Base-by-base conservation (phyloP, 495 filamentous ascomycete species). In the Aspergillus affinis region DNA sequence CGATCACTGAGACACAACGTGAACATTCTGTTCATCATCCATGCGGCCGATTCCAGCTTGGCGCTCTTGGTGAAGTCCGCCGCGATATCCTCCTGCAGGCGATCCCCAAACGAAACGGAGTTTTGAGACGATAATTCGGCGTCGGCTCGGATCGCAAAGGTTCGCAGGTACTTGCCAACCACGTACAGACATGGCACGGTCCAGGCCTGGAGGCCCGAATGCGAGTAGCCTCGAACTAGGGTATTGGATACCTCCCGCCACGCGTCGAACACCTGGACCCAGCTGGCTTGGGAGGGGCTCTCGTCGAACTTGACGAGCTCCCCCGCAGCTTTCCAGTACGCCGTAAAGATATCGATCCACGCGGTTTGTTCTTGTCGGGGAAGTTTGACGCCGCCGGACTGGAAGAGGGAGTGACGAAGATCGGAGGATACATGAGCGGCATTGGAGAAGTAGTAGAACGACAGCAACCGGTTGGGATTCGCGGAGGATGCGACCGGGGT, bases 61-160 rank as follows among this genome's bases (percentile, higher is more conserved):
- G 89, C 84, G 67, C 91, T 86, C 73, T 90, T 88, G 53, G 88
- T 86, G 19, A 81, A 68, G 50, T 92, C 86, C 1, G 81, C 81
- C 57, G 89, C 82, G 27, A 91, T 81, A 73, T 96, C 91, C 64
- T 96, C 91, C 67, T 89, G 85, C 48, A 92, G 83, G 13, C 78
- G 82, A 19, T 80, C 80, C 1, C 67, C 75, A 57, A 75, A 76
- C 3, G 52, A 60, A 19, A 65, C 61, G 9, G 75, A 68, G 44
- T 78, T 77, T 21, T 79, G 68, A 44, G 74, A 79, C 44, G 72
- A 71, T 12, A 70, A 78, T 54, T 81, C 82, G 5, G 69, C 64
- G 67, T 98, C 94, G 36, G 95, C 92, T 66, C 88, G 88, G 71
- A 95, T 91, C 32, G 94, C 94, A 71, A 96, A 96, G 13, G 85